A percentile compares a stretch with the other conserved stretches of the same genome.
Evolutionary conservation across 371 early-diverging fungal genomes (phyloP).

Genomic region (Coemansia sp.): DNA sequence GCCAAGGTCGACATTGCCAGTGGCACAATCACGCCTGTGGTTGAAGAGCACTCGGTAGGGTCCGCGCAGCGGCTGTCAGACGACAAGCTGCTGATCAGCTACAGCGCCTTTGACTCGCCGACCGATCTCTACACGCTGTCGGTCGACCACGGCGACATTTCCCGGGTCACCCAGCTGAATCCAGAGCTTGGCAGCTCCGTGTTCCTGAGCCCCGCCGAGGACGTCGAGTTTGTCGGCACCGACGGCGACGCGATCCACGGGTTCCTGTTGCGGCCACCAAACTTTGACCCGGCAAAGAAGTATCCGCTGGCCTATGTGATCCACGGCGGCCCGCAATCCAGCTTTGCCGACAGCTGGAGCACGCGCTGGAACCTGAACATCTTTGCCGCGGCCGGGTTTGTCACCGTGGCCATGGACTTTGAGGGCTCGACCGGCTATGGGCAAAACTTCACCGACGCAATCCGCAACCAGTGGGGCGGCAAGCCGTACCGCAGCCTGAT

Average conservation of each 20-base stretch:
- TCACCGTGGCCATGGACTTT: conserved; percentile 73
- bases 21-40: conserved; percentile 21
- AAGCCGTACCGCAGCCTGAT: conserved; percentile 74
- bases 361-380: conserved; percentile 76
- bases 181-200: conserved; percentile 48
- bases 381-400: conserved; percentile 74
- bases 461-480: conserved; percentile 76
- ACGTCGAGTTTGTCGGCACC: conserved; percentile 65
- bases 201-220: conserved; percentile 57
- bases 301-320: conserved; percentile 83
- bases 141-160: background rate
- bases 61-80: conserved; percentile 39
- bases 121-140: conserved; percentile 31
- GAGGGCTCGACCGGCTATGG: conserved; percentile 86
- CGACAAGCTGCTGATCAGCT: conserved; percentile 55
- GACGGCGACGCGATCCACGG: conserved; percentile 68
- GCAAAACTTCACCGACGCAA: conserved; percentile 71
- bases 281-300: conserved; percentile 57
- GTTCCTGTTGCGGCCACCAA: conserved; percentile 67
- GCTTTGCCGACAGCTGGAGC: conserved; percentile 69
- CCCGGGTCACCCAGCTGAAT: conserved; percentile 54
- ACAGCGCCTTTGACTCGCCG: conserved; percentile 50
- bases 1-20: conserved; percentile 34
- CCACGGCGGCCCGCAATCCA: conserved; percentile 84
- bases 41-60: conserved; percentile 29